A percentile compares a stretch with the other conserved stretches of the same genome.
Conservation (phyloP, 306 rosid species). For the Quercus ilex region DNA sequence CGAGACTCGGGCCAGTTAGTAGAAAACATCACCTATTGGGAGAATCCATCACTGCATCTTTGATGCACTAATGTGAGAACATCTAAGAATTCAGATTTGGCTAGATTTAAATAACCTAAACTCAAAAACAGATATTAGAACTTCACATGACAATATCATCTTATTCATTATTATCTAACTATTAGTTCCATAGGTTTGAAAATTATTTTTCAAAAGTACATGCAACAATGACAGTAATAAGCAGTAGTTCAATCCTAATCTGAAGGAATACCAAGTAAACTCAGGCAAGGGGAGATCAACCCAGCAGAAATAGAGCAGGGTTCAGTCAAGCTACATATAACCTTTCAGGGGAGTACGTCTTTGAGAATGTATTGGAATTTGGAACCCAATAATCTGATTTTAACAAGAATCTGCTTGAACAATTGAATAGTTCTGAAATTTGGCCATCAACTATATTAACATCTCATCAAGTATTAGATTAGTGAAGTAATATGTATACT, state of each 20-base stretch:
- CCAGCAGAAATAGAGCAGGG: not conserved
- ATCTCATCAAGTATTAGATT: too few species aligned
- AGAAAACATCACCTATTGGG: too few species aligned
- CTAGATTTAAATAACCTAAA: too few species aligned
- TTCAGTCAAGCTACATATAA: not conserved
- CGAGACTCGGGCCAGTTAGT: not conserved
- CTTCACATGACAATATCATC: not conserved
- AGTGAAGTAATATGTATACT: too few species aligned
- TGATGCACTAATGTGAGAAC: not conserved
- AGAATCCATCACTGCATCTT: not conserved
- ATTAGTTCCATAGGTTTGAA: not conserved
- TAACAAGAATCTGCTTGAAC: not conserved
- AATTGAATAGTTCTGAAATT: too few species aligned
- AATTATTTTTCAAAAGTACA: not conserved
- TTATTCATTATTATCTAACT: not conserved
- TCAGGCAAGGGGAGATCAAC: not conserved
- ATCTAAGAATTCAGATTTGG: too few species aligned
- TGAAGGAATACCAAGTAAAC: not conserved
- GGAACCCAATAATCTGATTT: not conserved
- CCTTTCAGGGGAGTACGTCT: not conserved
- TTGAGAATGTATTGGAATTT: not conserved
- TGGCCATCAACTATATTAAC: too few species aligned
- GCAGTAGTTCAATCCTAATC: not conserved
- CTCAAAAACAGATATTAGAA: too few species aligned
- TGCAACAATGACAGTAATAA: not conserved